Percentiles rank a stretch among this genome's conserved stretches.
These are phyloP conservation scores for Pachysandra terminalis DNA, from an alignment of 164 flowering plant genomes.

Conservation along the genomic window DNA sequence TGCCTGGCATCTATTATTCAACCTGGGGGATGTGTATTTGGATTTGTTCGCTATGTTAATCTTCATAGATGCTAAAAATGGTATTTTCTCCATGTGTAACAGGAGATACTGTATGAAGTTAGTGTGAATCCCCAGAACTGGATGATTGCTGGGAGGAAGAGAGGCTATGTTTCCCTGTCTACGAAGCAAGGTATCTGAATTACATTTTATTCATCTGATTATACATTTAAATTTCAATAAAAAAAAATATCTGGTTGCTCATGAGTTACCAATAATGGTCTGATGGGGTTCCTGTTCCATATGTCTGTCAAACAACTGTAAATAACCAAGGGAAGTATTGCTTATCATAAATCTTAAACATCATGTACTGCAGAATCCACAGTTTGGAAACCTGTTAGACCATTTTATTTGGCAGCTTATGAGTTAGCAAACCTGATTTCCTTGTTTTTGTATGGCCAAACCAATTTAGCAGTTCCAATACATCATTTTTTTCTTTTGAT, in stretches of 20 bases:
- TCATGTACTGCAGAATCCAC: background rate
- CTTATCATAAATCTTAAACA: background rate
- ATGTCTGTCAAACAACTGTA: background rate
- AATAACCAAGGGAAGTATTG: background rate
- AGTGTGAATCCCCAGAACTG: conserved; percentile 77
- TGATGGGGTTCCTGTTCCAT: background rate
- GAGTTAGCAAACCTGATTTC: background rate
- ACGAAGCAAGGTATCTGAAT: conserved; percentile 55
- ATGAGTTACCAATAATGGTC: background rate
- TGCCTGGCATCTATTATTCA: background rate
- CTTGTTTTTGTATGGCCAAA: background rate
- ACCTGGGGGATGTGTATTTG: background rate
- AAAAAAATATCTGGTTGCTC: background rate
- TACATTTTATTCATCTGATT: background rate
- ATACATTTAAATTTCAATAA: background rate
- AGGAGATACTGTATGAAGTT: conserved; percentile 89
- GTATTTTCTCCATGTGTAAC: conserved; percentile 17
- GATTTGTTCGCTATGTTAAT: background rate
- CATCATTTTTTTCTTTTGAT: background rate
- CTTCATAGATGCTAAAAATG: background rate
- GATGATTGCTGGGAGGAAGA: conserved; percentile 99
- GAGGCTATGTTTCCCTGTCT: conserved; percentile 78
- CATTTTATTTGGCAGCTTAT: background rate
- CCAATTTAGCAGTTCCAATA: background rate
- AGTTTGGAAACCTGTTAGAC: background rate